phyloP scores from a whole-genome alignment of 306 rosid species.

The Gastrolobium villosum region DNA sequence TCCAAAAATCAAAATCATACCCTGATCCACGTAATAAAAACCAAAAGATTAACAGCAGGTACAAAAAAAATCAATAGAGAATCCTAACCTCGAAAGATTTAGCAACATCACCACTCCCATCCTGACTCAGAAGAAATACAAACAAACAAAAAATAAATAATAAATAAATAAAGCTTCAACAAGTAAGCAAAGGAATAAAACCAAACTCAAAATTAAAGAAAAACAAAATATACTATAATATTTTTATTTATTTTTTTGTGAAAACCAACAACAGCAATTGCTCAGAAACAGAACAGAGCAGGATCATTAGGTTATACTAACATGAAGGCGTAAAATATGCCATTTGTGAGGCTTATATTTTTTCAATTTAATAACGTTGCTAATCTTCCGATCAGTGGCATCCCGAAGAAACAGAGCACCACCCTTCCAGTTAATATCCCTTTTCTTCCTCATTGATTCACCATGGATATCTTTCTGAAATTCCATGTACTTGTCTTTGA shows the following conservation, averaged over 20 bases:
- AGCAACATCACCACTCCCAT: conserved; percentile 40
- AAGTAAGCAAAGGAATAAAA: conserved; percentile 27
- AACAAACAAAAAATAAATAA: conserved; percentile 23
- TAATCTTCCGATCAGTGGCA: no score
- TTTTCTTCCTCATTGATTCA: no score
- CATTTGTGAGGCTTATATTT: no score
- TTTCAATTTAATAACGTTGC: no score
- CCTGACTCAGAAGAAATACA: conserved; percentile 46
- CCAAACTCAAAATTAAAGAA: background rate
- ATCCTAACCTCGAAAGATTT: conserved; percentile 57
- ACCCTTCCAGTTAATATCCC: no score
- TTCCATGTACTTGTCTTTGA: no score
- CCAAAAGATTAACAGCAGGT: background rate
- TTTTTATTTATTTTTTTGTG: no score
- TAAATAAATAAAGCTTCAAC: background rate
- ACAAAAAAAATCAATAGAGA: background rate
- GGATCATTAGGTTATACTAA: conserved; percentile 43
- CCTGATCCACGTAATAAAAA: background rate
- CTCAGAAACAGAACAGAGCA: conserved; percentile 2
- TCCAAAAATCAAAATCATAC: background rate
- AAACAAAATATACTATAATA: background rate
- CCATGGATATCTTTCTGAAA: no score
- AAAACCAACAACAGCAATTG: background rate
- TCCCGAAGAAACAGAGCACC: no score
- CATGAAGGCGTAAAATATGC: no score